Base-by-base conservation (phyloP, 179 eudicot genomes). In the Beta corolliflora region DNA sequence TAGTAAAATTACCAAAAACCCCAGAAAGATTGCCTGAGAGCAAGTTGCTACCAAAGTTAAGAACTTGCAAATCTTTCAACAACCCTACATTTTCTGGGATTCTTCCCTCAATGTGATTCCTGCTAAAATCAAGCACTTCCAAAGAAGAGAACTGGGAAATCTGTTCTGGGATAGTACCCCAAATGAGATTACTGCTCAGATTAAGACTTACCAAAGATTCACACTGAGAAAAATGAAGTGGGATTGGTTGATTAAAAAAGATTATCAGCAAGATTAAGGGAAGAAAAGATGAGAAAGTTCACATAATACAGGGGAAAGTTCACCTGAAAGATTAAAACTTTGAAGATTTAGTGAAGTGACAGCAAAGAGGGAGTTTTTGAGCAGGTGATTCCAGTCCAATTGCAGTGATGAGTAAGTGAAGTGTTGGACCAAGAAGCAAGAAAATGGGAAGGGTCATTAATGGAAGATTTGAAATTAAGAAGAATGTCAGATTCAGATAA, bases 111-210 rank as follows among this genome's bases (percentile, higher is more conserved):
- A 93, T 72, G 48, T 89, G 91, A 80, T 93, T 94, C 73, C 70
- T 90, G 79, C 97, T 91, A 1, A 94, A 88, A 89, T 94, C 97
- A 87, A 94, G 92, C 75, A 85, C 69, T 77, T 76, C 76, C 73
- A 94, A 67, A n/a, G 92, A 82, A 64, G 76, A 75, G 77, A 94
- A 92, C 87, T 78, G 89, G 19, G 94, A 92, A 86, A 94, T 89
- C 84, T 94, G 94, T 77, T 88, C 93, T 76, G 98, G 97, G 82
- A 94, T 91, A 50, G 93, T 84, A 15, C 97, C 97, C 96, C 94
- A 93, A n/a, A 94, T 87, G 75, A 92, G 92, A 74, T 94, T 94
- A 82, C 72, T 84, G 54, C 97, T 92, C 66, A 93, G 87, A 85
- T 93, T 93, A 5, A 94, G 86, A 60, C 81, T 87, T 54, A 81